These are phyloP conservation scores for Vitis hybrid DNA, from an alignment of 177 flowering plant species.

Conservation along the genomic window DNA sequence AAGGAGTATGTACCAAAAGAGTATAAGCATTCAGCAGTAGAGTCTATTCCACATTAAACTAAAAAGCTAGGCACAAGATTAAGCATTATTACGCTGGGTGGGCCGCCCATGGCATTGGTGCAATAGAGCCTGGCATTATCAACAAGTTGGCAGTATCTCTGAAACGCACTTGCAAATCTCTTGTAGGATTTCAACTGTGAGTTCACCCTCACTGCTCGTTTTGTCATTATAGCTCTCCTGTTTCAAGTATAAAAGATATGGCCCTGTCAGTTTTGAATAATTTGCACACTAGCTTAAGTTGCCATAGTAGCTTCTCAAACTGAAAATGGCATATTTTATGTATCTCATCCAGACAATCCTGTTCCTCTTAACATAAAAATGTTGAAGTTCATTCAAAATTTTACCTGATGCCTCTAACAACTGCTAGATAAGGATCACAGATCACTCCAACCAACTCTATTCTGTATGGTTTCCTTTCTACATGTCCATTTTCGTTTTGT, in stretches of 20 bases:
- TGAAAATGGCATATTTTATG: too few relatives aligned
- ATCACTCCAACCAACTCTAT: constrained; percentile 93
- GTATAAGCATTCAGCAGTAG: too few relatives aligned
- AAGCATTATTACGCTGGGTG: constrained; percentile 57
- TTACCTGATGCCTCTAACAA: constrained; percentile 91
- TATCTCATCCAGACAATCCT: not conserved
- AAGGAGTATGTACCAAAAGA: too few relatives aligned
- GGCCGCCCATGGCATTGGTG: constrained; percentile 63
- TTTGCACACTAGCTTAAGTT: too few relatives aligned
- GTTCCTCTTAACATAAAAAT: not conserved
- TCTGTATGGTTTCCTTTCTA: constrained; percentile 63
- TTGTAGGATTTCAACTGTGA: constrained; percentile 88
- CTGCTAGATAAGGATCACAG: constrained; percentile 88
- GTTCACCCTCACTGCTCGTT: constrained; percentile 92
- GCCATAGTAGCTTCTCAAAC: too few relatives aligned
- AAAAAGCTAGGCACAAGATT: not conserved
- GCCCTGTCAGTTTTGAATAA: too few relatives aligned
- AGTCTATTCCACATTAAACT: too few relatives aligned
- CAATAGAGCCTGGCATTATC: constrained; percentile 85
- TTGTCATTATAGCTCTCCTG: constrained; percentile 81
- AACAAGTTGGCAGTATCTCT: constrained; percentile 69
- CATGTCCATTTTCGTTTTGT: constrained; percentile 3
- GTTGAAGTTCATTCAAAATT: not conserved
- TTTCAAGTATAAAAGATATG: not conserved
- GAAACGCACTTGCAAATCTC: constrained; percentile 84